Evolutionary conservation across 2,329 filamentous ascomycete species (phyloP).

Genomic region (Sarocladium brachiariae): DNA sequence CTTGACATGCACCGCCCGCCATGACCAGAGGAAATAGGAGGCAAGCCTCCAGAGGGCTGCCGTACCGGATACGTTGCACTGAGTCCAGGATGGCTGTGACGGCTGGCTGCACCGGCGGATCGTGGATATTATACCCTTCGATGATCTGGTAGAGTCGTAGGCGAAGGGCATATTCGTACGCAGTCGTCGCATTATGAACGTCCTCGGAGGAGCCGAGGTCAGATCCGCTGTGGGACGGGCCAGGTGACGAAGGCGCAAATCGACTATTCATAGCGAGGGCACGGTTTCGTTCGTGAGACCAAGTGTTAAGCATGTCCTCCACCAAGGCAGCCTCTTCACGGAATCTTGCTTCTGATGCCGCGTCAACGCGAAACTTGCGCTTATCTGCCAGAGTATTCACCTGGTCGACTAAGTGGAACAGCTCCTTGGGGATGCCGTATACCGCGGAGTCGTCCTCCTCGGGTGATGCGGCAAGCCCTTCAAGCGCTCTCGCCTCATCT

Average conservation of each 20-base stretch:
- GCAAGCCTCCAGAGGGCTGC: constrained; percentile 32
- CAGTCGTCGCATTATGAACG: constrained; percentile 27
- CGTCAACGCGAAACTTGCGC: constrained; percentile 24
- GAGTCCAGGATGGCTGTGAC: constrained; percentile 28
- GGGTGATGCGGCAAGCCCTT: constrained; percentile 18
- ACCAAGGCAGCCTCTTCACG: constrained; percentile 22
- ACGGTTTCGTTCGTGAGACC: constrained; percentile 22
- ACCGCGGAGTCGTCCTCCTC: constrained; percentile 27
- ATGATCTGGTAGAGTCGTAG: constrained; percentile 35
- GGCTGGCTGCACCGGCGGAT: constrained; percentile 22
- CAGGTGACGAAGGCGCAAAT: not conserved
- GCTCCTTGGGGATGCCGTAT: constrained; percentile 28
- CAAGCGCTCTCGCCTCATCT: constrained; percentile 19
- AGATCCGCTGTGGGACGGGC: not conserved
- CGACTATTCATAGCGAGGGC: not conserved
- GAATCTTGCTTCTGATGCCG: constrained; percentile 23
- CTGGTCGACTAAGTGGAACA: constrained; percentile 27
- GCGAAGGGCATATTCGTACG: constrained; percentile 34
- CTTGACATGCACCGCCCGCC: constrained; percentile 30
- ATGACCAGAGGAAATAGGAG: constrained; percentile 35
- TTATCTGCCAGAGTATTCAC: constrained; percentile 27
- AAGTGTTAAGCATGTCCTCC: constrained; percentile 29
- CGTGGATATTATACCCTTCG: constrained; percentile 32
- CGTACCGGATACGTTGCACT: constrained; percentile 32
- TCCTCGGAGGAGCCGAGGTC: constrained; percentile 15